Base-by-base conservation (phyloP, 208 protist species). In the Trypanosoma cruzi region DNA sequence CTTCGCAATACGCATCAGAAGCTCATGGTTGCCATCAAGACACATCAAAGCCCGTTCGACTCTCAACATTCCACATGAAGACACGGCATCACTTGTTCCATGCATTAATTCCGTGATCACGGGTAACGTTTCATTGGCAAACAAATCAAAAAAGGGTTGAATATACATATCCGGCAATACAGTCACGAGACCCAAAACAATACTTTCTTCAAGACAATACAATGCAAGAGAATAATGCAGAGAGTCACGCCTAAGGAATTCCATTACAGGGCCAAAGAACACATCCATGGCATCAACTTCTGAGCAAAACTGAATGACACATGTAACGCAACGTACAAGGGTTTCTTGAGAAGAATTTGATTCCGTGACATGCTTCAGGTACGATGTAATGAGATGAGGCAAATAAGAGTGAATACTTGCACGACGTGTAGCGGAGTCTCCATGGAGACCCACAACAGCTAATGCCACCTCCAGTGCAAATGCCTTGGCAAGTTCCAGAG, bases 391-490 rank as follows among this genome's bases (percentile, higher is more conserved):
- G 18, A 95, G 74, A 34, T 44, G 56, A 40, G 82, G 69, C 46
- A 89, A 76, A 75, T 89, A 89, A 4, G 60, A 40, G 13, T 67
- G 68, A 54, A 95, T 79, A 14, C 77, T 71, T 36, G 60, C 64
- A 10, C 81, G 81, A 6, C 83, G 73, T 37, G 28, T 48, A 0
- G 67, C 74, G 0, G 75, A 37, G 44, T 88, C 73, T 44, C 68
- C 68, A 60, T 68, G 68, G 7, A 91, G 55, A 8, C 90, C 86
- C 7, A 88, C 85, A 24, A 73, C 76, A 11, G 81, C 78, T 16
- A 94, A 59, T 29, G 86, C 86, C 0, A 91, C 82, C 36, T 92
- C 86, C 16, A 85, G 69, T 0, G 80, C 73, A 68, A 93, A 86
- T 13, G 68, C 75, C 49, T 85, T 84, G 7, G 82, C 73, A 31